Base-by-base conservation (phyloP, 2,329 filamentous ascomycete genomes). In the Diaporthe amygdali region DNA sequence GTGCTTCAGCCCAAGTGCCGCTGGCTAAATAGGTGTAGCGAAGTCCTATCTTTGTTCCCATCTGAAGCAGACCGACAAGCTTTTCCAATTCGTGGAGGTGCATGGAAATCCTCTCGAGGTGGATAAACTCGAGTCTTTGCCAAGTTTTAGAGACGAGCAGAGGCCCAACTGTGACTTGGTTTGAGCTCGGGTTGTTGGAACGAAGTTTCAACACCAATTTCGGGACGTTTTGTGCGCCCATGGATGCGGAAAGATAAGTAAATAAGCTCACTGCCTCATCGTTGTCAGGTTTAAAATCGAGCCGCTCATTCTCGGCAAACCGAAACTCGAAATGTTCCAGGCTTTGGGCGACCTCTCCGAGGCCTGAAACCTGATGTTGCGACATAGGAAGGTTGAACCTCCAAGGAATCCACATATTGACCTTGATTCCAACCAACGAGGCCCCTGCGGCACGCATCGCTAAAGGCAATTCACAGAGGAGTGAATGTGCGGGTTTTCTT, bases 211-310 rank as follows among this genome's bases (percentile, higher is more conserved):
- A 51, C 14, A 4, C 5, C n/a, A 49, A 22, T 5, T 14, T 27
- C 8, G 47, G 47, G 4, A 27, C 10, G 22, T 15, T 51, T 27
- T 12, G 22, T 27, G 4, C 22, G 6, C 47, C 47, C 47, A 51
- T 51, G 10, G 10, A 22, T 51, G 47, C 47, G 25, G 47, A 27
- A 27, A 51, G 9, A 27, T 51, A 51, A 22, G 10, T 15, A 9
- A 10, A 15, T 5, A 51, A 12, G 6, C 47, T 14, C 47, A 12
- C 10, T 12, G 37, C 25, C 10, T 22, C 20, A 30, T 39, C 12
- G 2, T 10, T 1, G 1, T 6, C 22, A 2, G 8, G 9, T n/a
- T 12, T 2, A 8, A 5, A 5, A 5, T 10, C 51, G 9, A n/a
- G n/a, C n/a, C n/a, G n/a, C n/a, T 37, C 17, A 10, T n/a, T 17